Evolutionary conservation across 2,329 filamentous ascomycete species (phyloP), one percentile per base, ranked within the genome.

Genomic region (Cryphonectria japonica): DNA sequence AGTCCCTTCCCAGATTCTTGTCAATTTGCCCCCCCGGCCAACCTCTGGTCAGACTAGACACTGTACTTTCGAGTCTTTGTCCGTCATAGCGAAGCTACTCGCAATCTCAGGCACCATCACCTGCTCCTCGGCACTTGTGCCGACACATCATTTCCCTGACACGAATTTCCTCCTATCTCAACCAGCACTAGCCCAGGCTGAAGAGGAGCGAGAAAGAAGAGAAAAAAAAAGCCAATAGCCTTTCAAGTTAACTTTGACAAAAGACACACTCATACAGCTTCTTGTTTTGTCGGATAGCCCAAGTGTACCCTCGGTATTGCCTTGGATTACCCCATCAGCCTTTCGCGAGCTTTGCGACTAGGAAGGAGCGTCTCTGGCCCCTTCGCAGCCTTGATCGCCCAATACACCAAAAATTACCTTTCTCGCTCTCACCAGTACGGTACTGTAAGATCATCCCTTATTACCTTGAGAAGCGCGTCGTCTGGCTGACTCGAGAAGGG

Each of bases 11-110:
- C 54, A 72, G 69, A 71, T 70, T 74, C 74, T 68, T 68, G 66
- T 71, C 73, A 66, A 74, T 73, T 73, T 70, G 68, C 74, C 70
- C 72, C 66, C 71, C 72, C 72, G 69, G 74, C 70, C 72, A 68
- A 67, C 71, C 72, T 73, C 70, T 68, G 69, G 69, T 52, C 68
- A 65, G 72, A 69, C 68, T 73, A 77, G 74, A 76, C 71, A 71
- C 63, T 66, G 69, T 70, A 63, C 50, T 68, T 60, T 39, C 65
- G 54, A 65, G 64, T 60, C 52, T 68, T 69, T 64, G 54, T 61
- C 65, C 46, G 60, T 68, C 34, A 66, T 43, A 68, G 65, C 67
- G 50, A 65, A 67, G 62, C 59, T 63, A n/a, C 54, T 66, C 59
- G 62, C 69, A 52, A 68, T 69, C 66, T 52, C 60, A 41, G 60